Percentiles rank a stretch among this genome's conserved stretches.
phyloP scores from a whole-genome alignment of 495 filamentous ascomycete species.

The Penicillium pancosmium region DNA sequence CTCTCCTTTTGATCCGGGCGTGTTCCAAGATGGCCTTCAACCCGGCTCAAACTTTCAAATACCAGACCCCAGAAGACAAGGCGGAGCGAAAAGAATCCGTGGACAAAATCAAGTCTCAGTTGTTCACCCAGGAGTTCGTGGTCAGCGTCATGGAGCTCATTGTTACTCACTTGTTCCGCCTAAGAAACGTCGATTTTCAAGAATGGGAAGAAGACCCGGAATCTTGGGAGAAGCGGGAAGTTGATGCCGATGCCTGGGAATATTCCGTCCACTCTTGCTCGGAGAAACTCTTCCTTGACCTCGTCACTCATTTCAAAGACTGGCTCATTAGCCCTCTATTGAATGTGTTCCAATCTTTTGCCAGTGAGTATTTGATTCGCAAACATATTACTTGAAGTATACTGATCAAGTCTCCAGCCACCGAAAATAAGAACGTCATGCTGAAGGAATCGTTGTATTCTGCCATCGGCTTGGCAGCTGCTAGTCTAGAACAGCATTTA shows the following conservation, averaged over 20 bases:
- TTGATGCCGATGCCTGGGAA: conserved; percentile 77
- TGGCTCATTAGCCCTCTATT: conserved; percentile 75
- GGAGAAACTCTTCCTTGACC: conserved; percentile 90
- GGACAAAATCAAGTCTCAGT: conserved; percentile 63
- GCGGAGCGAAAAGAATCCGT: conserved; percentile 68
- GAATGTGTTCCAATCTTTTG: conserved; percentile 73
- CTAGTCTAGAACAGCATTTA: conserved; percentile 67
- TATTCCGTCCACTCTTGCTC: conserved; percentile 88
- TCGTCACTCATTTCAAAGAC: conserved; percentile 83
- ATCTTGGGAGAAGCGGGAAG: conserved; percentile 86
- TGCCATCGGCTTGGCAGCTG: conserved; percentile 82
- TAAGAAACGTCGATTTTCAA: conserved; percentile 79
- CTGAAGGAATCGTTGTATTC: conserved; percentile 93
- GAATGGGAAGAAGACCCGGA: conserved; percentile 93
- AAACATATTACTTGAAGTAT: not conserved
- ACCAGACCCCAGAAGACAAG: conserved; percentile 68
- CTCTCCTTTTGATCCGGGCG: conserved; percentile 77
- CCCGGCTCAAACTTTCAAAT: conserved; percentile 78
- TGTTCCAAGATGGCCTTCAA: conserved; percentile 83
- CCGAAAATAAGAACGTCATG: conserved; percentile 68
- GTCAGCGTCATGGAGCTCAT: conserved; percentile 77
- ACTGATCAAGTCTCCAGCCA: conserved; percentile 34
- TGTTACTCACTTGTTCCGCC: conserved; percentile 85
- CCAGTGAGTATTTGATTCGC: conserved; percentile 49
- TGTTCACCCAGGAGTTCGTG: conserved; percentile 76